Evolutionary conservation across 2,329 filamentous ascomycete species (phyloP).

Genomic region (Sporothrix humicola): DNA sequence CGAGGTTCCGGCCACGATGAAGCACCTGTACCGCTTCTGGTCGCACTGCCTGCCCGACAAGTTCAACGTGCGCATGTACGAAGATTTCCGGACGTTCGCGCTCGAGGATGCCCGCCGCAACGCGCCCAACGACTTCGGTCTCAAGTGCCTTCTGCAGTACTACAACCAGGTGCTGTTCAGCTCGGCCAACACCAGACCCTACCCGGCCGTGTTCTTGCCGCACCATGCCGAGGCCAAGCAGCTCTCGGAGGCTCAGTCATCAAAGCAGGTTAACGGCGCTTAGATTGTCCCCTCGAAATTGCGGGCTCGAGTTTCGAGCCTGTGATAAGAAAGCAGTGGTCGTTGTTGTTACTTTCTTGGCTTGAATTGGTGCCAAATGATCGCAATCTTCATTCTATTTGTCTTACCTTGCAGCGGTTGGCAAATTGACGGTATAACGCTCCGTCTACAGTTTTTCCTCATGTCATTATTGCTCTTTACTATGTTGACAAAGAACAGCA

Average conservation of each 20-base stretch:
- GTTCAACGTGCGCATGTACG: conserved; percentile 77
- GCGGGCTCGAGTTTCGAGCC: background rate
- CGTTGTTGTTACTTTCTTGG: background rate
- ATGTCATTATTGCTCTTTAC: background rate
- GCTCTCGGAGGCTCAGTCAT: conserved; percentile 28
- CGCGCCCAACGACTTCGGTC: conserved; percentile 57
- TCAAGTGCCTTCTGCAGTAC: conserved; percentile 68
- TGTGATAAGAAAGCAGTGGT: background rate
- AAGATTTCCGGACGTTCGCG: conserved; percentile 72
- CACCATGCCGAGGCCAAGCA: conserved; percentile 42
- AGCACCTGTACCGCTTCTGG: conserved; percentile 76
- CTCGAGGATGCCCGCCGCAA: conserved; percentile 64
- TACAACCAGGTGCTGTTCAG: conserved; percentile 53
- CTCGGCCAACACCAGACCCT: conserved; percentile 39
- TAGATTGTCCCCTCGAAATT: background rate
- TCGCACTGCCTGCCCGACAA: conserved; percentile 72
- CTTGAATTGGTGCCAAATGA: background rate
- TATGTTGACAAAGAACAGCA: background rate
- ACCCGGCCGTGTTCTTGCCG: conserved; percentile 42
- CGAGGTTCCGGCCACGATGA: conserved; percentile 61
- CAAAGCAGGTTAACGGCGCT: conserved; percentile 6
- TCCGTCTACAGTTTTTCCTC: background rate
- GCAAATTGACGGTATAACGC: background rate
- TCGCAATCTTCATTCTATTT: background rate
- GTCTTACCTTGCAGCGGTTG: background rate